Base-by-base conservation (phyloP, 176 grass and related monocot species). In the Aegilops umbellulata region DNA sequence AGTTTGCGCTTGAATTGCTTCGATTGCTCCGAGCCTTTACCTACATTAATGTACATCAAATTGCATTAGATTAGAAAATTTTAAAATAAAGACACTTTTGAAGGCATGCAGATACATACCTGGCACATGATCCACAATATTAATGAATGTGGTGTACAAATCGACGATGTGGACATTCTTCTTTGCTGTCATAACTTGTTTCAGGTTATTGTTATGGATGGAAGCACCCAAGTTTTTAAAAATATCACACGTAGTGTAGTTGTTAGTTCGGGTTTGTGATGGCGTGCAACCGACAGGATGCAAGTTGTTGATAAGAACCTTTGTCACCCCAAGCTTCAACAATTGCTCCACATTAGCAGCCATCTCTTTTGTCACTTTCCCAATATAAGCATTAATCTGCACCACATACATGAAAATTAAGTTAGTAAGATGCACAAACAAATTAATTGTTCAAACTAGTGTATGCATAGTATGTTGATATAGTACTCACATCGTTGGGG, bases 281-380 rank as follows among this genome's bases (percentile, higher is more conserved):
- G 90, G 86, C 19, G 57, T 86, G 86, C 77, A 88, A 11, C 65
- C 77, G 3, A 88, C 9, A 4, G 82, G 90, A 6, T 82, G 82
- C 73, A 88, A 25, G 49, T 68, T 78, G 31, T 87, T 91, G 3
- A 88, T 69, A 23, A 91, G 69, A 17, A 88, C 44, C 53, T 78
- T 92, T 25, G 23, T 38, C 13, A 85, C 53, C 7, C 82, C 78
- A 0, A 85, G 29, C 3, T 78, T 23, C 7, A 10, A 16, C 31
- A 92, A 65, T 14, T 65, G 55, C 4, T 17, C 4, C 72, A 92
- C 81, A 3, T 35, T 46, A 11, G 3, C 35, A 8, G 65, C 81
- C 11, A 88, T 79, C 53, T 62, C 73, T 0, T 17, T 39, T 7
- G 63, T 83, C 73, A 83, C 64, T 1, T 71, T 49, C 6, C 36